Evolutionary conservation across 2,329 filamentous ascomycete species (phyloP).

Genomic region (Westerdykella sp.): DNA sequence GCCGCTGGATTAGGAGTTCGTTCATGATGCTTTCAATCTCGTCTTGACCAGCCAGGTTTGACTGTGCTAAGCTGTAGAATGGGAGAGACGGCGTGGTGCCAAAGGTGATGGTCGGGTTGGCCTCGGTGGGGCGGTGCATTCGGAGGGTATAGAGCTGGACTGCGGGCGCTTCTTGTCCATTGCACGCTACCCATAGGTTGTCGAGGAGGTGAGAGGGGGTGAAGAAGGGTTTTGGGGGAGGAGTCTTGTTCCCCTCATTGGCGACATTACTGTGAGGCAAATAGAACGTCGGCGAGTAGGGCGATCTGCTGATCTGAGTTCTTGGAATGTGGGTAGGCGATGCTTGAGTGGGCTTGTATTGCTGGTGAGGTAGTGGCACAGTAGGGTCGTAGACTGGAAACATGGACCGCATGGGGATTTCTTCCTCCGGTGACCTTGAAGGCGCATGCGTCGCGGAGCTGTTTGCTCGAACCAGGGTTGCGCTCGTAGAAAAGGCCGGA

Average conservation of each 20-base stretch:
- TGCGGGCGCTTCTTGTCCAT: slow-evolving; percentile 53
- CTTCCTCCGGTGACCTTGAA: slow-evolving; percentile 24
- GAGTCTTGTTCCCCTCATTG: slow-evolving; percentile 16
- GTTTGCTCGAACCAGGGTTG: slow-evolving; percentile 35
- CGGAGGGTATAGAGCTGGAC: slow-evolving; percentile 35
- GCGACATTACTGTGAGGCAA: slow-evolving; percentile 33
- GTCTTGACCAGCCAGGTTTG: slow-evolving; percentile 43
- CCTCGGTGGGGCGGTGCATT: slow-evolving; percentile 42
- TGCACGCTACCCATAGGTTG: slow-evolving; percentile 62
- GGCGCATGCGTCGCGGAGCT: slow-evolving; percentile 25
- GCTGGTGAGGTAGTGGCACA: slow-evolving; percentile 59
- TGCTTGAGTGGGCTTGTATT: slow-evolving; percentile 62
- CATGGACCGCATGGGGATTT: slow-evolving; percentile 58
- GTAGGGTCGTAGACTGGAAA: slow-evolving; percentile 69
- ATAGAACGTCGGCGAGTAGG: slow-evolving; percentile 52
- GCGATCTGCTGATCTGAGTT: slow-evolving; percentile 59
- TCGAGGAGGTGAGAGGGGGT: slow-evolving; percentile 56
- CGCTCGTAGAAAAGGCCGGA: slow-evolving; percentile 31
- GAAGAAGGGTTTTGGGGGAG: slow-evolving; percentile 31
- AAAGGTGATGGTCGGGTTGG: slow-evolving; percentile 48
- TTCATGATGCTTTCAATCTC: slow-evolving; percentile 46
- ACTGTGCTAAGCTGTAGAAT: slow-evolving; percentile 62
- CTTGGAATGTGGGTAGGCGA: slow-evolving; percentile 59
- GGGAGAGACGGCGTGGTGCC: slow-evolving; percentile 64
- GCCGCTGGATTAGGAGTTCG: slow-evolving; percentile 34